Evolutionary conservation across 2,329 filamentous ascomycete genomes (phyloP).

Genomic region (Aspergillus jensenii): DNA sequence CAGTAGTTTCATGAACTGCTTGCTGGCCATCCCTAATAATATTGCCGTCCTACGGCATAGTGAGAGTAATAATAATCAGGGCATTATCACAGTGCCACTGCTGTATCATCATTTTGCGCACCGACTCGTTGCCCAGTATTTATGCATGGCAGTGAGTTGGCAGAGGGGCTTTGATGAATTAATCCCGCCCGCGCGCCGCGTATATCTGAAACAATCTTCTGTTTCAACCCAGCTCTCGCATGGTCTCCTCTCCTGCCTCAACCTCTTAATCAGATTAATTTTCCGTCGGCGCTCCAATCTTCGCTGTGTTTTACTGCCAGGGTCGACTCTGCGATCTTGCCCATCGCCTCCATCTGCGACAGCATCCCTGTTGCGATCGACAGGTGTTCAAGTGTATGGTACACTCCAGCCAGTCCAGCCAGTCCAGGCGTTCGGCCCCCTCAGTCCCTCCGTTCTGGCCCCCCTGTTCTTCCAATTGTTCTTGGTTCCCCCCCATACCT

Average conservation of each 20-base stretch:
- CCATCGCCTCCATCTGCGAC: background rate
- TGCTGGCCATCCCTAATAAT: slow-evolving; percentile 5
- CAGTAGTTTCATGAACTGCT: slow-evolving; percentile 1
- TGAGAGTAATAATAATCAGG: no score
- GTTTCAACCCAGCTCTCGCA: slow-evolving; percentile 13
- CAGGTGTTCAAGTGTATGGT: slow-evolving; percentile 12
- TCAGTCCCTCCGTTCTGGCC: slow-evolving; percentile 9
- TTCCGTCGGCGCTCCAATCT: background rate
- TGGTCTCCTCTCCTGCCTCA: background rate
- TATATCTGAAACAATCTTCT: slow-evolving; percentile 22
- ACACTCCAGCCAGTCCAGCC: background rate
- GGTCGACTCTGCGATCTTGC: background rate
- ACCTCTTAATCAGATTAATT: slow-evolving; percentile 10
- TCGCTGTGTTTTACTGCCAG: background rate
- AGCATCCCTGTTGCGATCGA: slow-evolving; percentile 9
- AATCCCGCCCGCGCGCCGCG: slow-evolving; percentile 8
- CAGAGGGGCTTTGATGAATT: slow-evolving; percentile 10
- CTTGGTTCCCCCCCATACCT: slow-evolving; percentile 2
- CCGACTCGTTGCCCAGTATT: background rate
- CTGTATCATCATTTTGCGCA: no score
- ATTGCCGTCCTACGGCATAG: background rate
- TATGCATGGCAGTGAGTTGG: slow-evolving; percentile 5
- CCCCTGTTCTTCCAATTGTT: slow-evolving; percentile 10
- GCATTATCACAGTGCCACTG: no score
- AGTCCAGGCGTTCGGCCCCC: slow-evolving; percentile 8